Evolutionary conservation across 148 eudicot genomes (phyloP).

Genomic region (Amaranthus palmeri): DNA sequence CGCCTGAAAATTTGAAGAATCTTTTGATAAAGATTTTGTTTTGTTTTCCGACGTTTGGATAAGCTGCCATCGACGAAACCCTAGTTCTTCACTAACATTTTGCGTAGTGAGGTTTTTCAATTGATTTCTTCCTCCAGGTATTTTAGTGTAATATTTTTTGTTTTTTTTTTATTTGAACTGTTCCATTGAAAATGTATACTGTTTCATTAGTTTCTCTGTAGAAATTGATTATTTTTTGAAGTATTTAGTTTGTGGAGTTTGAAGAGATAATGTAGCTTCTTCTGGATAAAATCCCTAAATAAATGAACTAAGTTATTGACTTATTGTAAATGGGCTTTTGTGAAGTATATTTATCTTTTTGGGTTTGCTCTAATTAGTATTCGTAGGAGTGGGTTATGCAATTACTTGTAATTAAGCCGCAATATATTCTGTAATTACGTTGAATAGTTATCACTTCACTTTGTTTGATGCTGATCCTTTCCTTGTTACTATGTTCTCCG

Average conservation of each 20-base stretch:
- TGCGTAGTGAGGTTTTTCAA: background rate
- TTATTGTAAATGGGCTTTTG: background rate
- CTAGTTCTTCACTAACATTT: conserved; percentile 1
- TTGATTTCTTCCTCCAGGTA: conserved; percentile 1
- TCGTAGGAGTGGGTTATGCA: background rate
- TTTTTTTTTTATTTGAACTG: background rate
- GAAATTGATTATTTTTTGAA: background rate
- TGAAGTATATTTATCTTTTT: background rate
- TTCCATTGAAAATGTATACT: conserved; percentile 6
- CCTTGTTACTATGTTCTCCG: background rate
- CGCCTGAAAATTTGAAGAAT: conserved; percentile 4
- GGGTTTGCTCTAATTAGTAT: background rate
- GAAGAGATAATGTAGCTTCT: background rate
- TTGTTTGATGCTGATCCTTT: background rate
- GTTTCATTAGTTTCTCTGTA: background rate
- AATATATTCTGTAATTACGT: background rate
- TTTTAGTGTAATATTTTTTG: background rate
- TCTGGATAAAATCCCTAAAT: background rate
- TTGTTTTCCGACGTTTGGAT: background rate
- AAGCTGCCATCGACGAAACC: background rate
- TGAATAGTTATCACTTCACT: background rate
- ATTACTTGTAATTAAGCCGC: too few relatives aligned
- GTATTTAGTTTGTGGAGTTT: background rate
- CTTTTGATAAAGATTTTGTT: background rate
- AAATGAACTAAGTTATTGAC: background rate